phyloP scores from a whole-genome alignment of 805 yeast species.

The Aciculoconidium aculeatum region DNA sequence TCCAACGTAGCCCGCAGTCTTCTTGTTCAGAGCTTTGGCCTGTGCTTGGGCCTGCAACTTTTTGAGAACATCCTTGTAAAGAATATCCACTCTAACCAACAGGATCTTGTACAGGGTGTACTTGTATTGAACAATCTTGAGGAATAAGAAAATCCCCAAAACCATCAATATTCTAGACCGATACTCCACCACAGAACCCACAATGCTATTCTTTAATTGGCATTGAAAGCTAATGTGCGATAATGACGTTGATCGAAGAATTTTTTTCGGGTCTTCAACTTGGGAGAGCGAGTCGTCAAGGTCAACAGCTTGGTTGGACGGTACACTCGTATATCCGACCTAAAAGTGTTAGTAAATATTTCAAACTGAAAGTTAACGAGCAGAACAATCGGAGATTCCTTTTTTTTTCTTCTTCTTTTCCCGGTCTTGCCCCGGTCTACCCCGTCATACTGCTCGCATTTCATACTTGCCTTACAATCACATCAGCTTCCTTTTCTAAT shows the following conservation, averaged over 20 bases:
- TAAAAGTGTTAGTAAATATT: constrained; percentile 9
- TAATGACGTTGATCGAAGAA: constrained; percentile 72
- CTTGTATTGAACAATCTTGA: constrained; percentile 26
- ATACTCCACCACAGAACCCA: constrained; percentile 28
- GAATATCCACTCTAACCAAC: constrained; percentile 36
- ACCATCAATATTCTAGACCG: constrained; percentile 14
- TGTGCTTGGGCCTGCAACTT: constrained; percentile 46
- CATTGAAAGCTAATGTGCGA: constrained; percentile 55
- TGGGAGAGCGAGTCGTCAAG: constrained; percentile 33
- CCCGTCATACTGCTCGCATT: too few relatives aligned
- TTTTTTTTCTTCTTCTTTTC: not conserved
- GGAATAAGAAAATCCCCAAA: constrained; percentile 12
- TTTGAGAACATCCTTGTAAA: constrained; percentile 43
- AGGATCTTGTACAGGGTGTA: constrained; percentile 32
- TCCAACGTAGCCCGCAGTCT: constrained; percentile 43
- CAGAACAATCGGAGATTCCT: not conserved
- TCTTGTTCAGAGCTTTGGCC: constrained; percentile 13
- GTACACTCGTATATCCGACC: constrained; percentile 12
- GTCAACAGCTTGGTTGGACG: constrained; percentile 12
- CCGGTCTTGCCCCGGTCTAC: too few relatives aligned
- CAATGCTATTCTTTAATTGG: constrained; percentile 47
- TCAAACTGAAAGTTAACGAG: not conserved
- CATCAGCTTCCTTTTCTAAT: constrained; percentile 60
- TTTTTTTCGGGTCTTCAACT: constrained; percentile 39
- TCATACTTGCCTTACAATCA: constrained; percentile 72